Percentiles rank a stretch among this genome's conserved stretches.
Conservation (phyloP, 2,329 filamentous ascomycete species). For the Aspergillus ustus region DNA sequence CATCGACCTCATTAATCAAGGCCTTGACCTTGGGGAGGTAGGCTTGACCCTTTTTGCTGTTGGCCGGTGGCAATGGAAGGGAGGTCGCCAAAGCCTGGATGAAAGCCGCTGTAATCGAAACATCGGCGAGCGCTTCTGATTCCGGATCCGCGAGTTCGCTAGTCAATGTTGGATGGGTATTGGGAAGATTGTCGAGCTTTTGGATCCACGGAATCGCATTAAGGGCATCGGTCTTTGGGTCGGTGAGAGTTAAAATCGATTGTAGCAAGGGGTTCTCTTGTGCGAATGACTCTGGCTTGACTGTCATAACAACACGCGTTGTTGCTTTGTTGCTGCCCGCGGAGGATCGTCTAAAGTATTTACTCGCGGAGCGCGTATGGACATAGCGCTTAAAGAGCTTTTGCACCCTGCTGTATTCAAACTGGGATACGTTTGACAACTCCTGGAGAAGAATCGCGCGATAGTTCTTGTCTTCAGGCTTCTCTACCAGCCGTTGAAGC, state of each 20-base stretch:
- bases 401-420: conserved; percentile 50
- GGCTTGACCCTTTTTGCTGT: conserved; percentile 45
- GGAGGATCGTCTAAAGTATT: conserved; percentile 50
- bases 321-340: conserved; percentile 40
- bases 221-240: conserved; percentile 39
- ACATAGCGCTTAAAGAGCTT: conserved; percentile 48
- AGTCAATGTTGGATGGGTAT: conserved; percentile 36
- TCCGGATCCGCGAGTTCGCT: conserved; percentile 42
- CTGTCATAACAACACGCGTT: conserved; percentile 47
- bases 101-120: conserved; percentile 47
- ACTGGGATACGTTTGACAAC: conserved; percentile 50
- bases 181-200: conserved; percentile 47
- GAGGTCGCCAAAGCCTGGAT: conserved; percentile 43
- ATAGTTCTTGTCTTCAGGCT: conserved; percentile 34
- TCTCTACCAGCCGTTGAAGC: conserved; percentile 37
- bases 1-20: conserved; percentile 46
- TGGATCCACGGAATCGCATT: conserved; percentile 48
- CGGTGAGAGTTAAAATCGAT: conserved; percentile 53
- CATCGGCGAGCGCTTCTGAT: conserved; percentile 39
- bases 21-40: conserved; percentile 41
- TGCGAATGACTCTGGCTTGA: conserved; percentile 46
- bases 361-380: conserved; percentile 39
- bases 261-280: conserved; percentile 47
- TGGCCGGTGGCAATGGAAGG: conserved; percentile 44
- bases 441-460: conserved; percentile 50